phyloP scores from a whole-genome alignment of 345 rosid species.

The Citrus reticulata region DNA sequence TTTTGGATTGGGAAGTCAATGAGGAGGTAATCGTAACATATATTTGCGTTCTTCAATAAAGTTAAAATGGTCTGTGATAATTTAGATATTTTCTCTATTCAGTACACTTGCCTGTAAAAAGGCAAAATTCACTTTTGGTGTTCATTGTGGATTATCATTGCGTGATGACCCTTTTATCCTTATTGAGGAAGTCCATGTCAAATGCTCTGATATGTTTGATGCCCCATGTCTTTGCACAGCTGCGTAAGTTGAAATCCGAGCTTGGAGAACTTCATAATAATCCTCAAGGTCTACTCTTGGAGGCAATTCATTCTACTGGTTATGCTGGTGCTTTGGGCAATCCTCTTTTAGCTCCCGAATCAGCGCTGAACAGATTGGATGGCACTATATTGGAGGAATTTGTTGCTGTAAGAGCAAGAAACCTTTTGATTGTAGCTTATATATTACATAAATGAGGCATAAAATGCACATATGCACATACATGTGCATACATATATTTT shows the following conservation, averaged over 20 bases:
- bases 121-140: neutral
- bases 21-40: conserved; percentile 48
- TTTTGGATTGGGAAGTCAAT: conserved; percentile 80
- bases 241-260: conserved; percentile 56
- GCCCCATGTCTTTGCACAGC: conserved; percentile 26
- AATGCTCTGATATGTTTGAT: neutral
- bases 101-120: neutral
- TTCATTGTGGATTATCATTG: neutral
- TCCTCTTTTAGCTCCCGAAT: conserved; percentile 62
- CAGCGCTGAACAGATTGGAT: conserved; percentile 46
- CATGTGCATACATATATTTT: neutral
- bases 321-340: conserved; percentile 63
- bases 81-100: neutral
- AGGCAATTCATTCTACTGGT: conserved; percentile 71
- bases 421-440: neutral
- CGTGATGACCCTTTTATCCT: neutral
- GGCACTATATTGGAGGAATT: conserved; percentile 55
- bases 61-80: neutral
- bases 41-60: neutral
- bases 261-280: conserved; percentile 51
- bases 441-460: neutral
- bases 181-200: neutral
- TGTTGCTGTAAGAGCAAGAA: conserved; percentile 45
- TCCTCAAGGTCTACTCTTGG: conserved; percentile 66
- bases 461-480: neutral